These are phyloP conservation scores for Zygosaccharomyces rouxii DNA, from an alignment of 805 yeast species.

Conservation along the genomic window DNA sequence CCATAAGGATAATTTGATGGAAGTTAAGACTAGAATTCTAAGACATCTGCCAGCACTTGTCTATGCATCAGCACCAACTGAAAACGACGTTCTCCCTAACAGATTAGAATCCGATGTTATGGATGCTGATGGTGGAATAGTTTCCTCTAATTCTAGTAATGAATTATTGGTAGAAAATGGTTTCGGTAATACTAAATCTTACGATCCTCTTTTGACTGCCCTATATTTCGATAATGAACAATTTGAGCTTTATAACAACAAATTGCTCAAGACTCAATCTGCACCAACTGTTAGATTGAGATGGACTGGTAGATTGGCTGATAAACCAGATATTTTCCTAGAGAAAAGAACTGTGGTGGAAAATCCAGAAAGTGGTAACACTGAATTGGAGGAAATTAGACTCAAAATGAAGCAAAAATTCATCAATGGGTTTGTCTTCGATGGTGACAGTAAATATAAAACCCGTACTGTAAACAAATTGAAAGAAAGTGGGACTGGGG, in stretches of 20 bases:
- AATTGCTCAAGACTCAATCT: conserved; percentile 62
- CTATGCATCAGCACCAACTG: conserved; percentile 45
- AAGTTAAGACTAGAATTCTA: conserved; percentile 90
- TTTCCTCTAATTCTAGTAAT: conserved; percentile 39
- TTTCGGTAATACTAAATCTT: conserved; percentile 36
- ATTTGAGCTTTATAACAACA: conserved; percentile 82
- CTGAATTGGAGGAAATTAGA: conserved; percentile 59
- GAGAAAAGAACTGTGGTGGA: conserved; percentile 75
- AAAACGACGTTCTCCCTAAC: conserved; percentile 28
- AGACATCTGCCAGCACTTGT: conserved; percentile 91
- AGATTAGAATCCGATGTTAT: conserved; percentile 26
- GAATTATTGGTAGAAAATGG: conserved; percentile 44
- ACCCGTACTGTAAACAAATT: conserved; percentile 57
- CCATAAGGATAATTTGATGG: conserved; percentile 96
- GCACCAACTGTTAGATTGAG: conserved; percentile 78
- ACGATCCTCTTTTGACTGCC: conserved; percentile 81
- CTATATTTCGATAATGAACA: conserved; percentile 80
- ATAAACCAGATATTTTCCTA: conserved; percentile 71
- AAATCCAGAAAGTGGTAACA: conserved; percentile 38
- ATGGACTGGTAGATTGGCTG: conserved; percentile 82
- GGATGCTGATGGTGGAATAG: conserved; percentile 25
- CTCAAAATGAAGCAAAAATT: conserved; percentile 75
- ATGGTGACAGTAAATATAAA: conserved; percentile 41
- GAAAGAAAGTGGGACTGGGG: conserved; percentile 55
- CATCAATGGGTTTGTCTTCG: conserved; percentile 64